Evolutionary conservation across 2,329 filamentous ascomycete species (phyloP).

Genomic region (Aureobasidium sp.): DNA sequence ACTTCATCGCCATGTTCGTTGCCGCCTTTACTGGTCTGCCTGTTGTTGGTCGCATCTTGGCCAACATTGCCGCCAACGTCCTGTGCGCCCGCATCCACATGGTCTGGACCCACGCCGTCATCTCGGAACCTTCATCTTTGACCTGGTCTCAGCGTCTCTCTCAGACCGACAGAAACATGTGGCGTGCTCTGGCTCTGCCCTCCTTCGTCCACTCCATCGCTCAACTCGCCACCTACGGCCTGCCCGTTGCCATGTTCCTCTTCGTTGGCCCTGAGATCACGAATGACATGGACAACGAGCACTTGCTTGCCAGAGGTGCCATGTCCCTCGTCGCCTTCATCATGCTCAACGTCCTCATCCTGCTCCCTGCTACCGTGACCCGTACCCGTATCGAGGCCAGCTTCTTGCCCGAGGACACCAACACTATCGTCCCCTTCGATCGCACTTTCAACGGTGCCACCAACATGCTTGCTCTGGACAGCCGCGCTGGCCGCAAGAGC

Average conservation of each 20-base stretch:
- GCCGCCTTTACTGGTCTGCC: slow-evolving; percentile 37
- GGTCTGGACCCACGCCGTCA: slow-evolving; percentile 80
- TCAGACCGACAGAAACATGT: slow-evolving; percentile 17
- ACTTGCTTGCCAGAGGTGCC: slow-evolving; percentile 26
- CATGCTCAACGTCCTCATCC: slow-evolving; percentile 53
- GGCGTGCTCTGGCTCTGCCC: slow-evolving; percentile 16
- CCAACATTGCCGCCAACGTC: slow-evolving; percentile 52
- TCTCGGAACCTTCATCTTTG: slow-evolving; percentile 57
- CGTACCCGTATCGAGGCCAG: slow-evolving; percentile 81
- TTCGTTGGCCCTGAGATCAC: slow-evolving; percentile 20
- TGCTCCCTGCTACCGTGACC: slow-evolving; percentile 72
- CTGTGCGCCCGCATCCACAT: slow-evolving; percentile 62
- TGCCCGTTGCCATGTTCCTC: slow-evolving; percentile 25
- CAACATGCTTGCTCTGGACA: slow-evolving; percentile 61
- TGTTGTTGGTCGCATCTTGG: slow-evolving; percentile 32
- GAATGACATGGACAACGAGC: slow-evolving; percentile 23
- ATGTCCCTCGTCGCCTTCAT: slow-evolving; percentile 27
- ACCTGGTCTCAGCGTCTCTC: slow-evolving; percentile 65
- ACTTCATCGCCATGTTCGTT: slow-evolving; percentile 40
- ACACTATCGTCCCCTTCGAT: slow-evolving; percentile 86
- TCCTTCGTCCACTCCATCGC: slow-evolving; percentile 52
- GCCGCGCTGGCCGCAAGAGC: slow-evolving; percentile 37
- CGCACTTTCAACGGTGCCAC: slow-evolving; percentile 74
- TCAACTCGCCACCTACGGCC: slow-evolving; percentile 45
- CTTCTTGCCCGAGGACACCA: slow-evolving; percentile 71